Base-by-base conservation (phyloP, 768 basidiomycete species). In the Pholiota microspora region DNA sequence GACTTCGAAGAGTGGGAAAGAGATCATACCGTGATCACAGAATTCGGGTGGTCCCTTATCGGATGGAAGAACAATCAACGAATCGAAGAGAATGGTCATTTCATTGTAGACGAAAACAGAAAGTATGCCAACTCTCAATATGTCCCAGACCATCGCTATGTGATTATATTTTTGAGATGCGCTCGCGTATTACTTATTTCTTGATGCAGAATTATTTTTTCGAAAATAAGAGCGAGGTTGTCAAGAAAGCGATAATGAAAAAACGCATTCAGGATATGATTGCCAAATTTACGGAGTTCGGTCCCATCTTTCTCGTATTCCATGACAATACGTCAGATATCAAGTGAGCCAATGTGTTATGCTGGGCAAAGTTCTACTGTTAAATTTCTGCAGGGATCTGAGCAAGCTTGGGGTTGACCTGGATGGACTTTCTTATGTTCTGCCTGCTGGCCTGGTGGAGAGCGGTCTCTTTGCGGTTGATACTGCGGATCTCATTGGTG, bases 1-100 rank as follows among this genome's bases (percentile, higher is more conserved):
- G 92, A 94, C 66, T 86, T 94, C 58, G 92, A 94, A 69, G 82
- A 79, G 15, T 94, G 90, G 90, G 92, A 94, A 64, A 68, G 69
- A 36, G 88, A 91, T 38, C 88, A 91, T 62, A 79, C 72, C 0
- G 57, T 85, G 18, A 74, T 93, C 58, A 92, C 89, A 23, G 93
- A 95, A 66, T 87, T 91, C 60, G 93, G 93, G n/a, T 93, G 83
- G 78, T 82, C 83, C 60, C 63, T 73, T 7, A 60, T 85, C 27
- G 73, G 71, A 7, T 91, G 85, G 83, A 71, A 80, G 46, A 71
- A 78, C 23, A 83, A 77, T 3, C 38, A 72, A 36, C 74, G 74
- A 63, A 62, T 82, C 35, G 71, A 72, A 32, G 77, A 83, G 48
- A 61, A 71, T 38, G 84, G 80, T 0, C 88, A 91, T 65, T 69